A percentile compares a stretch with the other conserved stretches of the same genome.
These are phyloP conservation scores for Yamadazyma conglobata DNA, from an alignment of 1,139 yeast species.

Conservation along the genomic window DNA sequence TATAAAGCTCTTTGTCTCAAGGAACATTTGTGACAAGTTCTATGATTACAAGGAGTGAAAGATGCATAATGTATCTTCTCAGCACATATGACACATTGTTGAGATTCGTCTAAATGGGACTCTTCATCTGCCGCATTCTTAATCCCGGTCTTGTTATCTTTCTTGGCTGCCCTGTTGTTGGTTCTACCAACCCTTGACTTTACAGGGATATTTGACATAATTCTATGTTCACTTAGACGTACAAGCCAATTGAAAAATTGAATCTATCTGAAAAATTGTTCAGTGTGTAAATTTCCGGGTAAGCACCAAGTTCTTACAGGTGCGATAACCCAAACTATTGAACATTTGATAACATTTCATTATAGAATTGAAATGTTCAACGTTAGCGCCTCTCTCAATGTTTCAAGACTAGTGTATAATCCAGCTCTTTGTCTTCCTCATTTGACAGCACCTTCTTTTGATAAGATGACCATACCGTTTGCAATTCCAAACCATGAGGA, in stretches of 20 bases:
- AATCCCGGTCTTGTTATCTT: conserved; percentile 4
- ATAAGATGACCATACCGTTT: conserved; percentile 50
- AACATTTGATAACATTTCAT: not conserved
- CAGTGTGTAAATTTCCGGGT: no score
- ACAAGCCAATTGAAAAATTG: no score
- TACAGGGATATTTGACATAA: conserved; percentile 10
- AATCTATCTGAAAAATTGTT: no score
- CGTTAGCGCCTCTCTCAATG: conserved; percentile 71
- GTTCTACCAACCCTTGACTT: conserved; percentile 21
- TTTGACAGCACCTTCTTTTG: conserved; percentile 59
- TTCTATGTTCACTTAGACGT: no score
- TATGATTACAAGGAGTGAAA: conserved; percentile 79
- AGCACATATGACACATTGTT: conserved; percentile 80
- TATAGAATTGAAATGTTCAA: no score
- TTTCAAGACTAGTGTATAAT: conserved; percentile 53
- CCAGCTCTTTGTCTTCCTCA: conserved; percentile 76
- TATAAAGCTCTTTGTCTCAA: conserved; percentile 81
- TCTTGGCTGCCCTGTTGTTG: conserved; percentile 4
- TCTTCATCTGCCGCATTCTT: conserved; percentile 16
- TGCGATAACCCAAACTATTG: conserved; percentile 1
- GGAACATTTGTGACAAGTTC: conserved; percentile 78
- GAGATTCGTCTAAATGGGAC: conserved; percentile 30
- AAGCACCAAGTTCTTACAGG: no score
- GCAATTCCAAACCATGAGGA: conserved; percentile 26
- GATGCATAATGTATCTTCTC: conserved; percentile 62